These are phyloP conservation scores for Calocybe indica DNA, from an alignment of 768 basidiomycete genomes.

Conservation along the genomic window DNA sequence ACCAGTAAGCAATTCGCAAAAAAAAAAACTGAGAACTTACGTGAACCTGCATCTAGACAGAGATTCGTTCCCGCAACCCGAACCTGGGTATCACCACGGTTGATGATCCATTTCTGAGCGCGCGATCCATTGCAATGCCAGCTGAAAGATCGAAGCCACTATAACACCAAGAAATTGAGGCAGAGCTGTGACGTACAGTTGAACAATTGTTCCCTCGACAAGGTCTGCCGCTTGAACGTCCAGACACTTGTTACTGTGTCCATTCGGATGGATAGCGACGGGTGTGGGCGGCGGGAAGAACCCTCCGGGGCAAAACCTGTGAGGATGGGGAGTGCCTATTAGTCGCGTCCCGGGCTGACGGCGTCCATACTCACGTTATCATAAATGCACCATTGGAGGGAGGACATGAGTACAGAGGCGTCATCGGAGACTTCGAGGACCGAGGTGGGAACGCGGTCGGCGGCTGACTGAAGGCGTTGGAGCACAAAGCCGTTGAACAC, in stretches of 20 bases:
- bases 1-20: neutral
- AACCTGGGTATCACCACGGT: constrained; percentile 19
- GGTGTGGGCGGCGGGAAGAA: constrained; percentile 11
- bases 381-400: constrained; percentile 13
- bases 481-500: constrained; percentile 19
- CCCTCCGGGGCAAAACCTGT: constrained; percentile 21
- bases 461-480: constrained; percentile 15
- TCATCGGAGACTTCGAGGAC: constrained; percentile 7
- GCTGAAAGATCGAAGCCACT: constrained; percentile 7
- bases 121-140: constrained; percentile 25
- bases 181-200: constrained; percentile 16
- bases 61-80: constrained; percentile 23
- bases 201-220: constrained; percentile 26
- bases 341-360: neutral
- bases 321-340: neutral
- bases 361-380: constrained; percentile 15
- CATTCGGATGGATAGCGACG: constrained; percentile 20
- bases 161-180: neutral
- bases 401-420: constrained; percentile 18
- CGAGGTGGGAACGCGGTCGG: constrained; percentile 19
- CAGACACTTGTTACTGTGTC: constrained; percentile 22
- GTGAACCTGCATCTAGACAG: constrained; percentile 28
- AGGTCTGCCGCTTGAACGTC: constrained; percentile 25
- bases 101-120: constrained; percentile 25
- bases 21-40: constrained; percentile 5